phyloP scores from a whole-genome alignment of 768 basidiomycete genomes.

The Mycena capillaripes region DNA sequence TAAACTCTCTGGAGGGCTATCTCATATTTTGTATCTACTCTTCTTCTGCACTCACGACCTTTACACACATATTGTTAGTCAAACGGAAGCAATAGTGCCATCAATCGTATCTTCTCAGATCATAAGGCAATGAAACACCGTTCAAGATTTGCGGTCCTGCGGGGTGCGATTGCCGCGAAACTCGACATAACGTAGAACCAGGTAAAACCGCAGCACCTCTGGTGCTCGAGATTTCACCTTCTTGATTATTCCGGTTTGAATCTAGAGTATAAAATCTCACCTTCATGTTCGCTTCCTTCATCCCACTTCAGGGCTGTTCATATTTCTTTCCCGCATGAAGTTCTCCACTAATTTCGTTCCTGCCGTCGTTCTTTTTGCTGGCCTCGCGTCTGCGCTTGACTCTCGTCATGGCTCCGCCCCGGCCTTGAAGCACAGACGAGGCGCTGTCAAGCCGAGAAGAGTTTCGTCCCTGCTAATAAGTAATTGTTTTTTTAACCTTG shows the following conservation, averaged over 20 bases:
- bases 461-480: slow-evolving; percentile 17
- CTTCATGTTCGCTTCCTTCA: neutral
- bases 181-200: too few relatives aligned
- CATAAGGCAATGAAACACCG: too few relatives aligned
- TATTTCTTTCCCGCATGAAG: slow-evolving; percentile 15
- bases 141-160: neutral
- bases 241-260: neutral
- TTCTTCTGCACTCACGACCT: too few relatives aligned
- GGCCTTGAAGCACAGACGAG: neutral
- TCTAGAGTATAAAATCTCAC: neutral
- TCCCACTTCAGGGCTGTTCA: neutral
- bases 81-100: too few relatives aligned
- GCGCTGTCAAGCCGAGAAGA: slow-evolving; percentile 6
- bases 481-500: neutral
- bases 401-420: neutral
- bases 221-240: neutral
- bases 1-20: too few relatives aligned
- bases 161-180: neutral
- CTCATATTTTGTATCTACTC: too few relatives aligned
- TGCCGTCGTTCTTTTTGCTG: slow-evolving; percentile 5
- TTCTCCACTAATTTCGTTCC: neutral
- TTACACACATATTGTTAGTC: too few relatives aligned
- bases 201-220: neutral
- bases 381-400: slow-evolving; percentile 1
- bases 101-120: too few relatives aligned